Conservation (phyloP, 1,284 basidiomycete species). For the Fistulinella staudtii region DNA sequence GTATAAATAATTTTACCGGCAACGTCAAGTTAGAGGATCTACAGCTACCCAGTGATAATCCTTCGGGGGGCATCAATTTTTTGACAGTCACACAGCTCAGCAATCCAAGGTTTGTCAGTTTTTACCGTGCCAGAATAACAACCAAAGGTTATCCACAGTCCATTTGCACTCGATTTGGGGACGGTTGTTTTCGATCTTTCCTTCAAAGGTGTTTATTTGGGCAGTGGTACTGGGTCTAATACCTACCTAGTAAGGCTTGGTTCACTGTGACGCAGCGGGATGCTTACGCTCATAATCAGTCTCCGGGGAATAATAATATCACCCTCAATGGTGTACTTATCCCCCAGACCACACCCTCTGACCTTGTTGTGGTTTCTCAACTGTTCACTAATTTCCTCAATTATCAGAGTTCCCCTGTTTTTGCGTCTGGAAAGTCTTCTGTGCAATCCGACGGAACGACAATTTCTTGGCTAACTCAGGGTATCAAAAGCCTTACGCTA, state of each 20-base stretch:
- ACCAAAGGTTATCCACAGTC: slow-evolving; percentile 37
- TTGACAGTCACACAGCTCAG: slow-evolving; percentile 53
- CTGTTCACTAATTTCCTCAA: slow-evolving; percentile 78
- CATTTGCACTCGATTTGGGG: slow-evolving; percentile 69
- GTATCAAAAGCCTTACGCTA: slow-evolving; percentile 54
- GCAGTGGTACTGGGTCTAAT: slow-evolving; percentile 51
- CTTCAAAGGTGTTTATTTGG: slow-evolving; percentile 60
- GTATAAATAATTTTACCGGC: slow-evolving; percentile 64
- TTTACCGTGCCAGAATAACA: background rate
- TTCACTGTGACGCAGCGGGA: background rate
- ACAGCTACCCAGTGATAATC: slow-evolving; percentile 69
- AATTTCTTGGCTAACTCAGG: slow-evolving; percentile 67
- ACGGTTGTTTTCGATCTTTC: slow-evolving; percentile 63
- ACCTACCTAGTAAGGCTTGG: slow-evolving; percentile 43
- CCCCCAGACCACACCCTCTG: slow-evolving; percentile 47
- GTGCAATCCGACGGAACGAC: slow-evolving; percentile 51
- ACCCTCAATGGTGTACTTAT: slow-evolving; percentile 59
- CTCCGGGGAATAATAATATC: slow-evolving; percentile 57
- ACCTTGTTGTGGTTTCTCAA: slow-evolving; percentile 53
- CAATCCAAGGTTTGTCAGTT: slow-evolving; percentile 54
- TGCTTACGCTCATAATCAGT: slow-evolving; percentile 30
- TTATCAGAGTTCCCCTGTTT: slow-evolving; percentile 53
- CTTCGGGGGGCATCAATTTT: slow-evolving; percentile 67
- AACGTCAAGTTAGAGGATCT: slow-evolving; percentile 61
- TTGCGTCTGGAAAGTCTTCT: slow-evolving; percentile 58